These are phyloP conservation scores for Neocatenulostroma microsporum DNA, from an alignment of 2,329 filamentous ascomycete genomes.

Conservation along the genomic window DNA sequence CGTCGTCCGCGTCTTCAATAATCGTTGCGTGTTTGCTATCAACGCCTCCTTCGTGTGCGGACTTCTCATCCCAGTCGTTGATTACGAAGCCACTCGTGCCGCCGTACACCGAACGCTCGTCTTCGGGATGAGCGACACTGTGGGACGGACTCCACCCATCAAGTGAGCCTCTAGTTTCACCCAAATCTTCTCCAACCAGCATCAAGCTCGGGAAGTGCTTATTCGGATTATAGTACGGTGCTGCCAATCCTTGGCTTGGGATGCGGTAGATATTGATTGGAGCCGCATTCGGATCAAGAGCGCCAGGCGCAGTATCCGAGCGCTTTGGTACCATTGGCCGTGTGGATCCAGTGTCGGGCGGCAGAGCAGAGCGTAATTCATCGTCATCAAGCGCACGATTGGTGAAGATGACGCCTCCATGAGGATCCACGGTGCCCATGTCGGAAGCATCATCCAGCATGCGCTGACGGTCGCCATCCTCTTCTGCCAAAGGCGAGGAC, in stretches of 20 bases:
- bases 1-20: no score
- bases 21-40: no score
- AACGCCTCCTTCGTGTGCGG: no score
- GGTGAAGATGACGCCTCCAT: conserved; percentile 18
- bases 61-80: no score
- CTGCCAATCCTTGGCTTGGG: conserved; percentile 27
- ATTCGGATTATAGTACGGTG: conserved; percentile 25
- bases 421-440: conserved; percentile 17
- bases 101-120: no score
- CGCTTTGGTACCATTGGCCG: conserved; percentile 11
- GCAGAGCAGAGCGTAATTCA: conserved; percentile 19
- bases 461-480: conserved; percentile 10
- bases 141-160: conserved; percentile 20
- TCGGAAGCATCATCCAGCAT: conserved; percentile 19
- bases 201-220: conserved; percentile 16
- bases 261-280: conserved; percentile 26
- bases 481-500: conserved; percentile 16
- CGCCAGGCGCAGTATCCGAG: conserved; percentile 24
- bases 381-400: conserved; percentile 15
- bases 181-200: conserved; percentile 2
- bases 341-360: conserved; percentile 2
- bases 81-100: no score
- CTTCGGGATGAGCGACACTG: conserved; percentile 13
- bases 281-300: conserved; percentile 11
- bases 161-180: conserved; percentile 3